A percentile compares a stretch with the other conserved stretches of the same genome.
phyloP scores from a whole-genome alignment of 2,329 filamentous ascomycete genomes.

The Hypomyces perniciosus region DNA sequence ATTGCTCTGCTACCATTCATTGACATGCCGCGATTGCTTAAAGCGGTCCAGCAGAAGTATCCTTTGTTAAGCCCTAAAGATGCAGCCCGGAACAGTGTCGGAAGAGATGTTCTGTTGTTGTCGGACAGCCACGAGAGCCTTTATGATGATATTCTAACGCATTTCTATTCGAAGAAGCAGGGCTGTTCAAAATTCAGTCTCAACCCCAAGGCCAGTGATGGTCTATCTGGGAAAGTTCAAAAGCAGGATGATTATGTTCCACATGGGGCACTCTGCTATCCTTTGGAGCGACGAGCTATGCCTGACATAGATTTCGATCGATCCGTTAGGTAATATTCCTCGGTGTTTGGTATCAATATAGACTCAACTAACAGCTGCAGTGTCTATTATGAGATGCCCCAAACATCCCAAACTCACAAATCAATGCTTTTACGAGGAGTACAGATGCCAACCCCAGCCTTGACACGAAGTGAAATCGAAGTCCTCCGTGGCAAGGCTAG shows the following conservation, averaged over 20 bases:
- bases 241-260: slow-evolving; percentile 82
- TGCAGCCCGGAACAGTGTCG: slow-evolving; percentile 67
- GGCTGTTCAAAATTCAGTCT: slow-evolving; percentile 61
- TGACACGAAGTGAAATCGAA: slow-evolving; percentile 72
- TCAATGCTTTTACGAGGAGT: slow-evolving; percentile 89
- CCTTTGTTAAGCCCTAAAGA: slow-evolving; percentile 73
- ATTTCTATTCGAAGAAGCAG: slow-evolving; percentile 90
- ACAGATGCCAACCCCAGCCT: slow-evolving; percentile 61
- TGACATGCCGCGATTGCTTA: slow-evolving; percentile 78
- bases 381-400: slow-evolving; percentile 80
- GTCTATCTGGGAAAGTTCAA: slow-evolving; percentile 71
- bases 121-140: slow-evolving; percentile 73
- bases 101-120: slow-evolving; percentile 75
- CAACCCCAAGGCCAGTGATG: slow-evolving; percentile 67
- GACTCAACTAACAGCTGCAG: slow-evolving; percentile 41
- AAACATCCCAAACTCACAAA: slow-evolving; percentile 69
- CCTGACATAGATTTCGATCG: slow-evolving; percentile 78
- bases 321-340: slow-evolving; percentile 62
- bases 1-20: slow-evolving; percentile 93
- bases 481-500: slow-evolving; percentile 60
- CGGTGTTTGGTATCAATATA: not conserved
- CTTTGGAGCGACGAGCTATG: slow-evolving; percentile 64
- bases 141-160: slow-evolving; percentile 75
- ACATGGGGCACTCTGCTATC: slow-evolving; percentile 73
- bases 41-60: slow-evolving; percentile 78